Base-by-base conservation (phyloP, 2,329 filamentous ascomycete species). In the Elsinoe necatrix region DNA sequence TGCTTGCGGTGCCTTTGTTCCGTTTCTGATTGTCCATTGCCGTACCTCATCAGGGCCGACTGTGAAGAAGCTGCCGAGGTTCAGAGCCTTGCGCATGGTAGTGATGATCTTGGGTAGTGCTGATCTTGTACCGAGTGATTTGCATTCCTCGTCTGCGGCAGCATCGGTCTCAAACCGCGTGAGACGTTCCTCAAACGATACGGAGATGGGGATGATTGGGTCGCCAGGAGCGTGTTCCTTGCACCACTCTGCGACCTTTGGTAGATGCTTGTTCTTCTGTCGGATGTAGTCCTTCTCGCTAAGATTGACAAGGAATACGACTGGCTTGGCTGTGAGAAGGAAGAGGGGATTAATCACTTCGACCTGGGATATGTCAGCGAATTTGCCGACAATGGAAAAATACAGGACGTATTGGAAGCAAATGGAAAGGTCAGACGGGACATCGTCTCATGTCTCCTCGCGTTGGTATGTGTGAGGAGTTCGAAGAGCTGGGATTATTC, bases 401-500 rank as follows among this genome's bases (percentile, higher is more conserved):
- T n/a, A 18, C 41, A n/a, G 25, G 11, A 14, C 3, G 21, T 14
- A 11, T 14, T 23, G 45, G 12, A 50, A 25, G n/a, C 9, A 6
- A 31, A 11, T 18, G 14, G 18, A 59, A 37, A 29, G 56, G 64
- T 71, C 68, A 70, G 69, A 67, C 62, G 61, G 79, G 80, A 82
- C 76, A 79, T 87, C 80, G 86, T 96, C 90, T 95, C 92, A 96
- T 75, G 71, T 83, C 82, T 79, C 80, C 86, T 89, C 86, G 83
- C 88, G 77, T 80, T 71, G 71, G 83, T 76, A 73, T 76, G 72
- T 75, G 29, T 80, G 84, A 87, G 86, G 82, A 81, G 83, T 85
- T 97, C 92, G 86, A 95, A 87, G 93, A 98, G 93, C 93, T 98
- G 93, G 93, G 93, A 89, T 95, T 91, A 80, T 90, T 55, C 39